Conservation (phyloP, 176 grass and related monocot species). For the Ananas comosus region DNA sequence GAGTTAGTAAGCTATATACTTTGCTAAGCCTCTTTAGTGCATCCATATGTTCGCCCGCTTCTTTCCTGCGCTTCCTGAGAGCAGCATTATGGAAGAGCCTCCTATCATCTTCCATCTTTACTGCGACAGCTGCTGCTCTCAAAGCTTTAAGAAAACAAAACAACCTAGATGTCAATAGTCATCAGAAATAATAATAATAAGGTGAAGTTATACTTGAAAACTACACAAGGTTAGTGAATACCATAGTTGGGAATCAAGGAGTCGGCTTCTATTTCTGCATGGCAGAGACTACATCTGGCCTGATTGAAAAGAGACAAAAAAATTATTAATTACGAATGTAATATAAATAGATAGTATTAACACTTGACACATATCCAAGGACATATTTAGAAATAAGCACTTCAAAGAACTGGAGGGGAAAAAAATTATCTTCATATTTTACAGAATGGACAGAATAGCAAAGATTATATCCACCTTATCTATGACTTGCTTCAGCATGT, state of each 20-base stretch:
- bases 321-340: not conserved
- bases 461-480: constrained; percentile 44
- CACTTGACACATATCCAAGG: not conserved
- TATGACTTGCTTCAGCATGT: constrained; percentile 71
- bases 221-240: constrained; percentile 3
- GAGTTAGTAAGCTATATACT: constrained; percentile 20
- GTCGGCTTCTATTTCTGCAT: constrained; percentile 33
- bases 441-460: not conserved
- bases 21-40: constrained; percentile 27
- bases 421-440: not conserved
- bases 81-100: constrained; percentile 51
- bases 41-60: constrained; percentile 42
- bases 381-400: not conserved
- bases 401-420: not conserved
- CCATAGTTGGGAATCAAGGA: constrained; percentile 49
- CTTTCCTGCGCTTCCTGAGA: constrained; percentile 63
- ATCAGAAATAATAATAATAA: not conserved
- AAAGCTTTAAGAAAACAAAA: constrained; percentile 39
- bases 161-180: constrained; percentile 18
- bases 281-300: constrained; percentile 58
- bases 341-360: not conserved
- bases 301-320: constrained; percentile 11
- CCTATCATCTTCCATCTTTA: constrained; percentile 74
- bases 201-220: constrained; percentile 8
- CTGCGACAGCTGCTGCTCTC: constrained; percentile 60